Base-by-base conservation (phyloP, 192 early-diverging fungal genomes). In the Backusella mclennaniae region DNA sequence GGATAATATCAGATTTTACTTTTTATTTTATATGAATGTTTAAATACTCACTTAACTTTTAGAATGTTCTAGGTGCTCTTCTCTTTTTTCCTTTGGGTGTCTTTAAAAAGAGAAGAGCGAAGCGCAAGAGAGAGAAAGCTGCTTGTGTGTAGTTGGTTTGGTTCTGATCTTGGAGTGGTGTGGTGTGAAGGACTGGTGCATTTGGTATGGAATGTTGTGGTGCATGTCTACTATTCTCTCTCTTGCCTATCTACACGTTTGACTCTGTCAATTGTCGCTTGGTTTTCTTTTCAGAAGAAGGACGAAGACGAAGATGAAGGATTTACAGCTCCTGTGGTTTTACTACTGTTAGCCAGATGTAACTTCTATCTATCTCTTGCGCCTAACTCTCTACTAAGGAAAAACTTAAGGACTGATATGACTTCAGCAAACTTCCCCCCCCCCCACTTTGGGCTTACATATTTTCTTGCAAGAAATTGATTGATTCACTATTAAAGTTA, bases 221-320 rank as follows among this genome's bases (percentile, higher is more conserved):
- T 26, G 21, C 12, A 2, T 56, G 53, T 63, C 26, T 63, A 29
- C 56, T 63, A 4, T n/a, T 63, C 56, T 63, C 56, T 63, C 56
- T 63, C 56, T 63, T 63, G 23, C 56, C 26, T 63, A 11, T 63
- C 56, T 63, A 63, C 56, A 26, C 6, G 56, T 63, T 63, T 63
- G 56, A 29, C 26, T 63, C 56, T 56, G 56, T 63, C 56, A 23
- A 53, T 63, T 63, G 56, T 63, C 23, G 9, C 56, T 63, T 63
- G 56, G 56, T 63, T 63, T 63, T 29, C 56, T 63, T 63, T 63
- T 29, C 56, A 14, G 56, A 63, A 63, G 56, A 63, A 63, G 56
- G 56, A 12, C 11, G 56, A 23, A 29, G 56, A 63, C 26, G 56
- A 63, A 63, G 56, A 63, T 29, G 8, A 63, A 63, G 56, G 29